A percentile compares a stretch with the other conserved stretches of the same genome.
These are phyloP conservation scores for Waltergamsia citrina DNA, from an alignment of 2,329 filamentous ascomycete genomes.

Conservation along the genomic window DNA sequence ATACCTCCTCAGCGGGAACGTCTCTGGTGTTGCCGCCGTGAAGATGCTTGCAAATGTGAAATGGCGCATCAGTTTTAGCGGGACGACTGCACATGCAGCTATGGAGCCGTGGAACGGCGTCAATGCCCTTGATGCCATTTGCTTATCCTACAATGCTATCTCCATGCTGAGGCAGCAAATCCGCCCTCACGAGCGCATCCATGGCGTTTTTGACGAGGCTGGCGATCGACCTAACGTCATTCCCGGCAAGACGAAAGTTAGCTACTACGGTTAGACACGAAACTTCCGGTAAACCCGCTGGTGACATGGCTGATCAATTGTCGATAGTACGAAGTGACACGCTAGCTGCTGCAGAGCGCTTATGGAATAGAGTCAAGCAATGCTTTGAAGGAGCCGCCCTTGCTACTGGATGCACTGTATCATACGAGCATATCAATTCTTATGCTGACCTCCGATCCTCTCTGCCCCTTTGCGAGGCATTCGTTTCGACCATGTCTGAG, in stretches of 20 bases:
- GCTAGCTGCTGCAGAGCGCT: conserved; percentile 1
- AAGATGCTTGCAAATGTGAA: conserved; percentile 21
- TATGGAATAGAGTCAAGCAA: conserved; percentile 2
- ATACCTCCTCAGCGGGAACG: conserved; percentile 3
- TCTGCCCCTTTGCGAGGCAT: conserved; percentile 18
- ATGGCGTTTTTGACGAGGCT: conserved; percentile 25
- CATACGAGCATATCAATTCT: neutral
- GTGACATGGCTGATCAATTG: neutral
- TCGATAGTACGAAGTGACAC: conserved; percentile 6
- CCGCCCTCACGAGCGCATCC: conserved; percentile 22
- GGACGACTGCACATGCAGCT: conserved; percentile 23
- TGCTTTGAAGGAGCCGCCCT: conserved; percentile 1
- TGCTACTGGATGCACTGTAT: conserved; percentile 1
- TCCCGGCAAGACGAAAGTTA: no score
- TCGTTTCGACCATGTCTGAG: conserved; percentile 18
- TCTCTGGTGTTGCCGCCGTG: conserved; percentile 5
- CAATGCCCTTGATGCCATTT: conserved; percentile 27
- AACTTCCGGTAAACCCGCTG: neutral
- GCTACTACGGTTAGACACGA: conserved; percentile 18
- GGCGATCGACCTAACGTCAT: conserved; percentile 28
- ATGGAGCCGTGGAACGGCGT: conserved; percentile 24
- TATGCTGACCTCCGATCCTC: conserved; percentile 27
- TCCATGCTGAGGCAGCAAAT: conserved; percentile 28
- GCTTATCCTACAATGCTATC: conserved; percentile 22
- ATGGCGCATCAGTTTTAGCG: conserved; percentile 21